Evolutionary conservation across 2,329 filamentous ascomycete species (phyloP).

Genomic region (Clarireedia monteithiana): DNA sequence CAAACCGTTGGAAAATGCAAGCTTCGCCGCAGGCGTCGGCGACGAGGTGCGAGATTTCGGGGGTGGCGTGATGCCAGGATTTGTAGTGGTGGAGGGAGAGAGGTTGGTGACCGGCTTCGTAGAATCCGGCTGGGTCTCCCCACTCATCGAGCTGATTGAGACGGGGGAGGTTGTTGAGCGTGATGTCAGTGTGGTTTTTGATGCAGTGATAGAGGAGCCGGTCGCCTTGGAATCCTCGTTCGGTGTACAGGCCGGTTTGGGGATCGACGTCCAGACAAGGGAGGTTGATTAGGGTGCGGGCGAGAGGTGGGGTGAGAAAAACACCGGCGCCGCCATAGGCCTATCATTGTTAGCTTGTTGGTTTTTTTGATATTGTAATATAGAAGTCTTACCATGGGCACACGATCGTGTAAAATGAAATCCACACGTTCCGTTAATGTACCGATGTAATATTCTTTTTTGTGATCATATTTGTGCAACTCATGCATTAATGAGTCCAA

Average conservation of each 20-base stretch:
- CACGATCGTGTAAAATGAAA: constrained; percentile 19
- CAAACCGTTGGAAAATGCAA: constrained; percentile 27
- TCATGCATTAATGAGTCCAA: constrained; percentile 23
- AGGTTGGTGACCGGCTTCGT: constrained; percentile 24
- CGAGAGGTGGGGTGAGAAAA: constrained; percentile 23
- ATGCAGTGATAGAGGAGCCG: constrained; percentile 28
- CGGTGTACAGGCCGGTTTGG: constrained; percentile 15
- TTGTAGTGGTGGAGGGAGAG: constrained; percentile 28
- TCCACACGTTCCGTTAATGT: constrained; percentile 28
- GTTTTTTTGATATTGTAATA: constrained; percentile 5
- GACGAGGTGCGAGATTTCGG: constrained; percentile 21
- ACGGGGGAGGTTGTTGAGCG: constrained; percentile 21
- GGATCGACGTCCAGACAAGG: constrained; percentile 23
- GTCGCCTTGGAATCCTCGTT: constrained; percentile 26
- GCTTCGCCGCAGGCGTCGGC: constrained; percentile 28
- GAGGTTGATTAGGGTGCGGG: constrained; percentile 14
- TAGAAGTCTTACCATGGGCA: constrained; percentile 6
- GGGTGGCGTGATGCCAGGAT: constrained; percentile 25
- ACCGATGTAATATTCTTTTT: constrained; percentile 26
- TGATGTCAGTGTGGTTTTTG: constrained; percentile 20
- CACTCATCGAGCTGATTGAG: constrained; percentile 28
- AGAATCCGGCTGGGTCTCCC: constrained; percentile 28
- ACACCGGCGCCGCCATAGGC: constrained; percentile 29
- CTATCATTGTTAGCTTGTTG: constrained; percentile 15
- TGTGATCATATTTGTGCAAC: constrained; percentile 28